These are phyloP conservation scores for Aspergillus tamarii DNA, from an alignment of 2,329 filamentous ascomycete species.

Conservation along the genomic window DNA sequence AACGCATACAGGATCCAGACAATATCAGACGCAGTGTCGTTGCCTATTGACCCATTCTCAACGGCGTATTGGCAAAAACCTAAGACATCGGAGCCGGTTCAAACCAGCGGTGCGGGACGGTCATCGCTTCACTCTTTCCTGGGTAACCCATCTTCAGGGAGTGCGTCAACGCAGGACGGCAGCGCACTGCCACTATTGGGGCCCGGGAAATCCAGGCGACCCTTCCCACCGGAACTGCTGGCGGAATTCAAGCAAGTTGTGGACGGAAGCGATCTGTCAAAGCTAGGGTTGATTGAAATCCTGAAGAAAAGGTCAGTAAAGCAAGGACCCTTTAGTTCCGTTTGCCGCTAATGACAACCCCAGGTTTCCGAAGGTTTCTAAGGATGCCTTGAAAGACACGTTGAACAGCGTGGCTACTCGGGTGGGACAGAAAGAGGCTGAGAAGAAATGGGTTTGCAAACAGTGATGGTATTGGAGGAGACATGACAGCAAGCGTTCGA, in stretches of 20 bases:
- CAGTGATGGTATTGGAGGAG: constrained; percentile 17
- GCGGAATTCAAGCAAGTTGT: constrained; percentile 71
- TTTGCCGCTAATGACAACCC: constrained; percentile 16
- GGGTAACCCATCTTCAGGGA: constrained; percentile 20
- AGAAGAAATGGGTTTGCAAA: constrained; percentile 66
- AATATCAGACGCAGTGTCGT: constrained; percentile 58
- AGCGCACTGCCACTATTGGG: constrained; percentile 17
- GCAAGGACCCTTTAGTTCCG: neutral
- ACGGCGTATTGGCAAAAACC: constrained; percentile 71
- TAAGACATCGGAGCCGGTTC: constrained; percentile 27
- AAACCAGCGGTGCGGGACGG: constrained; percentile 18
- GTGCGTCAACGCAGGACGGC: constrained; percentile 17
- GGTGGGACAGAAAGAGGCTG: constrained; percentile 62
- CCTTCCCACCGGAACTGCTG: constrained; percentile 63
- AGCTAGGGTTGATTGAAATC: constrained; percentile 73
- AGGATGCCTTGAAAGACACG: constrained; percentile 71
- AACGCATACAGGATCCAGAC: constrained; percentile 73
- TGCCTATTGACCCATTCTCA: constrained; percentile 83
- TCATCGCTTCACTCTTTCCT: constrained; percentile 28
- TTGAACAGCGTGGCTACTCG: constrained; percentile 67
- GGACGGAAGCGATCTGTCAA: constrained; percentile 71
- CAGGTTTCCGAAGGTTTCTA: constrained; percentile 71
- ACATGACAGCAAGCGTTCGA: constrained; percentile 1
- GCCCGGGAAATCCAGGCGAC: constrained; percentile 37
- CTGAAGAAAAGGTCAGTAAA: constrained; percentile 66